Evolutionary conservation across 306 rosid species (phyloP).

Genomic region (Trifolium subterraneum): DNA sequence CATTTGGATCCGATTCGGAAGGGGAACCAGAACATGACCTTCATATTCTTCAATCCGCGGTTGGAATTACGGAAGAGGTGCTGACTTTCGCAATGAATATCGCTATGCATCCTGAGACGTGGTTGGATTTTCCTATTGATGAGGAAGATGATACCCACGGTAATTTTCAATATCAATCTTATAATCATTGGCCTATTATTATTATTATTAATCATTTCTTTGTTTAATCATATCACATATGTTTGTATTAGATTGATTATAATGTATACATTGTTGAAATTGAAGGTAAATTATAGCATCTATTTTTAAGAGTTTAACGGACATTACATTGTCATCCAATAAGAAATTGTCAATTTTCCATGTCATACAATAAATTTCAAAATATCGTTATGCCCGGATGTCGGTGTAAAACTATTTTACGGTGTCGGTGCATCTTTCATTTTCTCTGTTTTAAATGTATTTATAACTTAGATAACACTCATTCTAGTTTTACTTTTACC

Average conservation of each 20-base stretch:
- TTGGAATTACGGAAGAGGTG: conserved; percentile 89
- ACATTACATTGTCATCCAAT: no score
- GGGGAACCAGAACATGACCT: conserved; percentile 45
- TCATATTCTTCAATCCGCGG: conserved; percentile 43
- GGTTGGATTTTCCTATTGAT: conserved; percentile 94
- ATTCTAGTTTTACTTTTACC: not conserved
- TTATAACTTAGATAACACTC: not conserved
- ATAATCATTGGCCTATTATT: not conserved
- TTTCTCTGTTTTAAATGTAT: not conserved
- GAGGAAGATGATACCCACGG: conserved; percentile 89
- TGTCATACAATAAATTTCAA: no score
- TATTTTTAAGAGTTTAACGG: no score
- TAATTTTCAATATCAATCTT: conserved; percentile 34
- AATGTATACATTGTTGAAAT: not conserved
- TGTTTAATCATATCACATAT: not conserved
- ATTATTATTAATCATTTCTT: not conserved
- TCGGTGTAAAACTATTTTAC: no score
- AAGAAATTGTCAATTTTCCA: no score
- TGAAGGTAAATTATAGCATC: not conserved
- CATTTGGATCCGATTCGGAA: conserved; percentile 40
- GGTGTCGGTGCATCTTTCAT: no score
- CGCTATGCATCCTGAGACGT: conserved; percentile 98
- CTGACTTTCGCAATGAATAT: conserved; percentile 81
- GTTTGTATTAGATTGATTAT: not conserved
- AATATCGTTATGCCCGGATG: no score